Conservation (phyloP, 2,329 filamentous ascomycete species). For the Emergomyces orientalis region DNA sequence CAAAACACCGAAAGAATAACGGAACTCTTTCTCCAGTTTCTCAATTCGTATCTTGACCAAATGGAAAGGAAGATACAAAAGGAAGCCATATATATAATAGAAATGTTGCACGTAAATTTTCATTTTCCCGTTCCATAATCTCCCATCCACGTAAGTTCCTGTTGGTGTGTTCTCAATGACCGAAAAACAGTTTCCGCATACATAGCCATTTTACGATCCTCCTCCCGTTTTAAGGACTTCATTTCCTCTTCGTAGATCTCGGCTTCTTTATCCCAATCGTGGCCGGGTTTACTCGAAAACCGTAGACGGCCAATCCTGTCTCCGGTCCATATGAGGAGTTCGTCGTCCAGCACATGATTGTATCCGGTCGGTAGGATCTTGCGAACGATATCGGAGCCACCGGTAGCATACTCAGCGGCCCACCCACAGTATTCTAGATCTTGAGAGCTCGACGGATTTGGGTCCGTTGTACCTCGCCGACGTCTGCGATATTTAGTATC, state of each 20-base stretch:
- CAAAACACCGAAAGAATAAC: no score
- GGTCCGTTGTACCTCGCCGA: slow-evolving; percentile 14
- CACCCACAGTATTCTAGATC: slow-evolving; percentile 37
- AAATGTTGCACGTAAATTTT: background rate
- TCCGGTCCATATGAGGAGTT: slow-evolving; percentile 79
- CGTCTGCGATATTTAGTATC: slow-evolving; percentile 14
- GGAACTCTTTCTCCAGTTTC: no score
- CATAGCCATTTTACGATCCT: background rate
- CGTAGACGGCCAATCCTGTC: slow-evolving; percentile 67
- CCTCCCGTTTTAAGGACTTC: background rate
- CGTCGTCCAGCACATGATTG: slow-evolving; percentile 41
- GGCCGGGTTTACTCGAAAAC: slow-evolving; percentile 45
- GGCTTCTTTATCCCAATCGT: slow-evolving; percentile 22
- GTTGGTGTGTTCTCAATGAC: background rate
- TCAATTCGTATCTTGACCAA: background rate
- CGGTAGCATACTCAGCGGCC: slow-evolving; percentile 45
- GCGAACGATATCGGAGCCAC: slow-evolving; percentile 61
- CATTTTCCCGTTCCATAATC: background rate
- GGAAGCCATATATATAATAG: background rate
- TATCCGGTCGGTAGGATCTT: slow-evolving; percentile 60
- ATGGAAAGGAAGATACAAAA: background rate
- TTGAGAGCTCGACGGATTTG: slow-evolving; percentile 36
- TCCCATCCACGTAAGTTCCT: slow-evolving; percentile 8
- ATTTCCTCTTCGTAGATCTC: slow-evolving; percentile 24
- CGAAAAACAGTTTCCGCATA: background rate